Evolutionary conservation across 2,329 filamentous ascomycete species (phyloP).

Genomic region (Trichoderma arundinaceum): DNA sequence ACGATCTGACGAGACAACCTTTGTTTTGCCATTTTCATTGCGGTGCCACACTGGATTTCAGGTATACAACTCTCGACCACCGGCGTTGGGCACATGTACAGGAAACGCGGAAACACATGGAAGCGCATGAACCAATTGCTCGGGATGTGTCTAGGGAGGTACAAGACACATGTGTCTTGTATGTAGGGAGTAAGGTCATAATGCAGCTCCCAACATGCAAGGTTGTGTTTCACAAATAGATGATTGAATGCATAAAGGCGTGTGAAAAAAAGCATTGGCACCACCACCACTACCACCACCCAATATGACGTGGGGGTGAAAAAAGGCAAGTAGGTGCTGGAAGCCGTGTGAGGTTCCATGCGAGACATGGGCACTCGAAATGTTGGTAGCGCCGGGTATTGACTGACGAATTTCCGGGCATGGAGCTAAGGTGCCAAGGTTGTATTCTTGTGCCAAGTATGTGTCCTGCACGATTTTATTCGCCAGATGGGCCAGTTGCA

Average conservation of each 20-base stretch:
- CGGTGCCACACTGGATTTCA: not conserved
- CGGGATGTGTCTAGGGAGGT: not conserved
- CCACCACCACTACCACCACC: not conserved
- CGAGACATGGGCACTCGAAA: slow-evolving; percentile 24
- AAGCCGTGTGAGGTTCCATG: slow-evolving; percentile 17
- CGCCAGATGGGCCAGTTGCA: slow-evolving; percentile 4
- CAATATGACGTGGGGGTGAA: slow-evolving; percentile 22
- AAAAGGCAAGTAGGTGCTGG: not conserved
- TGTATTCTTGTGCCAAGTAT: not conserved
- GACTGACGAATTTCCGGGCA: slow-evolving; percentile 24
- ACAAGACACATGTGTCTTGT: not conserved
- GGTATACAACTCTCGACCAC: not conserved
- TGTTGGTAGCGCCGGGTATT: slow-evolving; percentile 26
- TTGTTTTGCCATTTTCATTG: not conserved
- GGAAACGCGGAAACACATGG: not conserved
- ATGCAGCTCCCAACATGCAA: slow-evolving; percentile 1
- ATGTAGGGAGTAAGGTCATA: slow-evolving; percentile 3
- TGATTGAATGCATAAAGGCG: slow-evolving; percentile 1
- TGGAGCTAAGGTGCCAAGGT: slow-evolving; percentile 19
- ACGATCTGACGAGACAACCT: slow-evolving; percentile 11
- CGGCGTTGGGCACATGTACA: slow-evolving; percentile 2
- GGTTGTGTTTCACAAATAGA: slow-evolving; percentile 17
- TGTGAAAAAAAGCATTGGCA: slow-evolving; percentile 11
- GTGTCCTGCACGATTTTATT: slow-evolving; percentile 22
- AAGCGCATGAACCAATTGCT: slow-evolving; percentile 8